Evolutionary conservation across 1,139 yeast species (phyloP), one percentile per base, ranked within the genome.

Genomic region (Kodamaea sp.): DNA sequence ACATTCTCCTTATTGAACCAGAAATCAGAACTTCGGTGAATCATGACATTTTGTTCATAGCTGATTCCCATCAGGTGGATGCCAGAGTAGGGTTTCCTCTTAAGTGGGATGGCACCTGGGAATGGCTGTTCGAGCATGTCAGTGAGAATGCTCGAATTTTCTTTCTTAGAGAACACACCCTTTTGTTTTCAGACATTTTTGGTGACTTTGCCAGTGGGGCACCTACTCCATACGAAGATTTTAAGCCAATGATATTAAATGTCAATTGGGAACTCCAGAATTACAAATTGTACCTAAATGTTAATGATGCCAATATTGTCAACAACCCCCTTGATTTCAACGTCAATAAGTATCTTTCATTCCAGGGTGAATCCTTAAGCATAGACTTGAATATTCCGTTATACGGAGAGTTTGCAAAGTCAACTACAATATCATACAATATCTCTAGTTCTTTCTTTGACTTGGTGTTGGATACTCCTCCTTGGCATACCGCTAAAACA

Each of bases 401-500:
- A 41, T 71, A 73, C 23, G 78, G 80, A 2, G 76, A 83, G 22
- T 72, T 78, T 25, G 68, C 79, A 14, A 75, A 78, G 32, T 70
- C 75, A 6, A 78, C 80, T 3, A 71, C 77, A 0, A 69, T 87
- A 12, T 63, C 70, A 5, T 87, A 74, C 47, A 57, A 60, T 1
- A 48, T 88, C 2, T 47, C 48, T 24, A 83, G 96, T 0, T 79
- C 88, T 0, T 61, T 61, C 33, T 78, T 88, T 46, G 76, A 81
- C 34, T 52, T 90, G 30, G 65, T 76, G 1, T 59, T 90, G 5
- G 84, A 81, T 40, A 78, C 94, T 0, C 97, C 97, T 0, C 83
- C 92, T 0, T 92, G 97, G 96, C 95, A 88, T 52, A 89, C 97
- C 0, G 65, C 80, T 12, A 75, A 80, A 44, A 82, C 85, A 30